Conservation (phyloP, 2,329 filamentous ascomycete genomes). For the Neofusicoccum parvum region DNA sequence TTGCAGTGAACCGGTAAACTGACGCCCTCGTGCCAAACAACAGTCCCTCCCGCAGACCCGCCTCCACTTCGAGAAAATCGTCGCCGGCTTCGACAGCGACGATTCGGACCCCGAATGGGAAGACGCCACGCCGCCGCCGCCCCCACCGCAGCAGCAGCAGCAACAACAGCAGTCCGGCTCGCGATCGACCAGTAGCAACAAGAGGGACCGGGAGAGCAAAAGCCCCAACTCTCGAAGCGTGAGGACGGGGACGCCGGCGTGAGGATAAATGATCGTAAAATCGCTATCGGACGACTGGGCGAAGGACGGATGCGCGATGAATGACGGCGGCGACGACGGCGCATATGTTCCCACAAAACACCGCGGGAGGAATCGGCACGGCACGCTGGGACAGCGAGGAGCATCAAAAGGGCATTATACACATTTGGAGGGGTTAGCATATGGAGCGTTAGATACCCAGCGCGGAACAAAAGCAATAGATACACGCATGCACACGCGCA, state of each 20-base stretch:
- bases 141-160: background rate
- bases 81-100: constrained; percentile 31
- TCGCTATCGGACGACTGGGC: too few species aligned
- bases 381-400: background rate
- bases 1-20: background rate
- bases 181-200: background rate
- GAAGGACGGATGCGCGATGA: too few species aligned
- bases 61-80: constrained; percentile 33
- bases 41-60: constrained; percentile 37
- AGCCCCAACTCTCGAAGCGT: background rate
- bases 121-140: constrained; percentile 11
- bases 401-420: background rate
- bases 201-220: constrained; percentile 8
- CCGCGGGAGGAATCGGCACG: too few species aligned
- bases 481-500: background rate
- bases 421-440: too few species aligned
- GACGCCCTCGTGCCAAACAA: background rate
- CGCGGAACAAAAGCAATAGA: background rate
- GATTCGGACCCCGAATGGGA: constrained; percentile 20
- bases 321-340: too few species aligned
- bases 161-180: background rate
- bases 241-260: constrained; percentile 8
- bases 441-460: background rate
- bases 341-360: too few species aligned
- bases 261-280: background rate